A percentile compares a stretch with the other conserved stretches of the same genome.
These are phyloP conservation scores for Haplosporangium gracile DNA, from an alignment of 192 early-diverging fungal species.

Conservation along the genomic window DNA sequence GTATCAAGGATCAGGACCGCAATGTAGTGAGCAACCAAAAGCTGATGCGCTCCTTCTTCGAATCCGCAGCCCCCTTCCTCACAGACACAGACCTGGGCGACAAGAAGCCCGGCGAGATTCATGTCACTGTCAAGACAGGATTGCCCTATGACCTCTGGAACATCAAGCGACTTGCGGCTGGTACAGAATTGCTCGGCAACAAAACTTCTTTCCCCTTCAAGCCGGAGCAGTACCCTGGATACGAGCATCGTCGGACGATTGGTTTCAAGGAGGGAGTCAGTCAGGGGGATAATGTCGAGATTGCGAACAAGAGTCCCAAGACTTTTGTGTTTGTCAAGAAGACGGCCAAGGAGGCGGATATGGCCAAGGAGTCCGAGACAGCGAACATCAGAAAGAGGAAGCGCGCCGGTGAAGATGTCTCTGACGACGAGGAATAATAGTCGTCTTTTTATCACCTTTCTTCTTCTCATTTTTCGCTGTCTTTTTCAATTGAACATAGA, in stretches of 20 bases:
- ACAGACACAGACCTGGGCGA: constrained; percentile 53
- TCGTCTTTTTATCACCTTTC: not conserved
- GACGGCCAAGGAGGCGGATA: constrained; percentile 59
- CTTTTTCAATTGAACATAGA: not conserved
- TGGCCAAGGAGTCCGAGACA: constrained; percentile 50
- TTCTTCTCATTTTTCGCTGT: not conserved
- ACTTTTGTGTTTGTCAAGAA: constrained; percentile 79
- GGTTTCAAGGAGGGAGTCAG: constrained; percentile 90
- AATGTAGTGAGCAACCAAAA: constrained; percentile 88
- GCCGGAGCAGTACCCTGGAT: constrained; percentile 81
- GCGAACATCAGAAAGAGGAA: constrained; percentile 50
- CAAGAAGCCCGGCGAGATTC: constrained; percentile 73
- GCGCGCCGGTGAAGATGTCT: constrained; percentile 51
- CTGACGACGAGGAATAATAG: constrained; percentile 43
- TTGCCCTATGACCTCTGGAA: constrained; percentile 92
- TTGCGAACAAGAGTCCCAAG: constrained; percentile 72
- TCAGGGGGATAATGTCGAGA: constrained; percentile 83
- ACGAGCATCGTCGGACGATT: constrained; percentile 95
- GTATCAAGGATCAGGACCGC: constrained; percentile 93
- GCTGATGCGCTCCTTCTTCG: constrained; percentile 74
- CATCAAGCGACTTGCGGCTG: constrained; percentile 81
- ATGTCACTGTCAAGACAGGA: constrained; percentile 88
- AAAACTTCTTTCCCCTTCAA: constrained; percentile 75
- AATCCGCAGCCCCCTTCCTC: constrained; percentile 67
- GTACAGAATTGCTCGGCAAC: constrained; percentile 66